Base-by-base conservation (phyloP, 306 rosid species). In the Medicago arabica region DNA sequence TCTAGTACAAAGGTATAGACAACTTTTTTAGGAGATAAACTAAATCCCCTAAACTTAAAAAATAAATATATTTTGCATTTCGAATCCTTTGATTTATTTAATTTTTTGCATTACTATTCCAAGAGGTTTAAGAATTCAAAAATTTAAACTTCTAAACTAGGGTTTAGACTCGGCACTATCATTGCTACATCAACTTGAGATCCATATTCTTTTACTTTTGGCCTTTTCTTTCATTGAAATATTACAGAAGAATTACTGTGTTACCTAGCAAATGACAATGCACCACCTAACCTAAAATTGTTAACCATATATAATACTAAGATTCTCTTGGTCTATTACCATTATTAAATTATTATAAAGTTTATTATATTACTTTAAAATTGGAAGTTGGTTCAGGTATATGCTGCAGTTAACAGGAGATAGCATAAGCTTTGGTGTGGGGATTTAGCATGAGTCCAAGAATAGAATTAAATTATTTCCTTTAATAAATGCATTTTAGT, bases 331-430 rank as follows among this genome's bases (percentile, higher is more conserved):
- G 31, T 21, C 57, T 67, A 5, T 39, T 72, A 53, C 23, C 15
- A 41, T 40, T 41, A 61, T 67, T 25, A 77, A 65, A 59, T 61
- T 67, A 50, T 47, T 25, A 6, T 13, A 50, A 50, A 47, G 16
- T 50, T 77, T 54, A 41, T 39, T 78, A 25, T 34, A 31, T 60
- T 72, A 60, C 44, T 67, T 16, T 38, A 39, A 49, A 74, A 49
- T 71, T 71, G 76, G 76, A 28, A 34, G 72, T 57, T 79, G 77
- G 75, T 70, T 64, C 71, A 78, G 49, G 76, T 63, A 41, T 78
- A 74, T 74, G 64, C 44, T 83, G 63, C 80, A 68, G 69, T 60
- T 72, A 72, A 49, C 57, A 72, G 54, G 71, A 60, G 38, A 38
- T 76, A 50, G 17, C 76, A 46, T 67, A 12, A 67, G 79, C 50